phyloP scores from a whole-genome alignment of 2,329 filamentous ascomycete genomes.

The Aspergillus aculeatinus region DNA sequence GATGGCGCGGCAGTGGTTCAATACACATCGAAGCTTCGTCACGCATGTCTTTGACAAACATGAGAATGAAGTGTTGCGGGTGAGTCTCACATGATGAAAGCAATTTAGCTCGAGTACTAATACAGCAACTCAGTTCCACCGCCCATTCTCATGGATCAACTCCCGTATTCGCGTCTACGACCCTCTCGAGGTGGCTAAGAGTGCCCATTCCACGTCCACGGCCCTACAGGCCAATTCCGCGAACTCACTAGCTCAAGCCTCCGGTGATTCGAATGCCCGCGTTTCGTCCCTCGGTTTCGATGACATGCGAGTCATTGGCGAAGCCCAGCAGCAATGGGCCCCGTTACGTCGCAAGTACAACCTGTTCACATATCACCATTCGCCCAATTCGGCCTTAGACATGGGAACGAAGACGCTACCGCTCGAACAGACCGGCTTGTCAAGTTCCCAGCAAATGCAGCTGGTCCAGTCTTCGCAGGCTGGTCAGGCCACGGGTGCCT shows the following conservation, averaged over 20 bases:
- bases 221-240: conserved; percentile 47
- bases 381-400: conserved; percentile 37
- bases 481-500: conserved; percentile 43
- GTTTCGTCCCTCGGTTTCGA: conserved; percentile 54
- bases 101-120: not conserved
- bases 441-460: conserved; percentile 49
- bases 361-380: conserved; percentile 58
- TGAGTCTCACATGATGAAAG: conserved; percentile 23
- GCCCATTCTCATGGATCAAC: conserved; percentile 65
- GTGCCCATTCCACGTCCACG: conserved; percentile 40
- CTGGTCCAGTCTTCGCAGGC: conserved; percentile 27
- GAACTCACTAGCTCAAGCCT: conserved; percentile 39
- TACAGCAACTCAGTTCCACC: conserved; percentile 50
- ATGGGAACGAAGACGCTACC: conserved; percentile 42
- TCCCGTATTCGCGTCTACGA: conserved; percentile 59
- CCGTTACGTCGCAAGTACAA: conserved; percentile 64
- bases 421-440: conserved; percentile 49
- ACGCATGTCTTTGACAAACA: conserved; percentile 64
- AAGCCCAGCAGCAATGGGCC: conserved; percentile 64
- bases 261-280: conserved; percentile 49
- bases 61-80: conserved; percentile 59
- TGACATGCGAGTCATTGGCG: conserved; percentile 63
- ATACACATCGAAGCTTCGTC: conserved; percentile 63
- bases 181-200: conserved; percentile 41
- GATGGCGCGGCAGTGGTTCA: conserved; percentile 60